Percentiles rank a stretch among this genome's conserved stretches.
Conservation (phyloP, 1,284 basidiomycete genomes). For the Microbotryomycetes sp. region DNA sequence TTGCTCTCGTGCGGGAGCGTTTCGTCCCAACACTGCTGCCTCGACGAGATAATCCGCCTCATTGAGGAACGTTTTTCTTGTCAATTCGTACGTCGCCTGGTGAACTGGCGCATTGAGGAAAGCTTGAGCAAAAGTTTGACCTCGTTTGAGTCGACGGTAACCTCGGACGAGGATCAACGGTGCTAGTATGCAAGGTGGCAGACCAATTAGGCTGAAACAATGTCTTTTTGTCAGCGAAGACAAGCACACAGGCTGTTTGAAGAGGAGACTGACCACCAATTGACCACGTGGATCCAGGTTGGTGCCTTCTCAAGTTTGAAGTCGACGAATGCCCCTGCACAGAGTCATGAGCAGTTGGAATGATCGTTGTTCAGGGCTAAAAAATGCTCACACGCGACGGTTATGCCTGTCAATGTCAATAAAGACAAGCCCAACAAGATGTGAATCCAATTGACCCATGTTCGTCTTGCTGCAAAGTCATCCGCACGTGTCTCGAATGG, state of each 20-base stretch:
- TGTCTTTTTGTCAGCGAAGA: background rate
- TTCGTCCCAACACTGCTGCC: background rate
- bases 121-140: conserved; percentile 9
- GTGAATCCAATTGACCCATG: conserved; percentile 11
- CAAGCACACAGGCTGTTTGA: background rate
- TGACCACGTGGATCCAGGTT: conserved; percentile 6
- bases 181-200: conserved; percentile 2
- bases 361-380: no score
- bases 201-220: conserved; percentile 7
- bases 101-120: conserved; percentile 12
- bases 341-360: background rate
- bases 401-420: conserved; percentile 5
- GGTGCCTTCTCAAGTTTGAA: conserved; percentile 4
- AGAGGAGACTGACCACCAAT: conserved; percentile 7
- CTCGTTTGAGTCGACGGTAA: background rate
- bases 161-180: conserved; percentile 18
- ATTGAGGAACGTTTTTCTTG: conserved; percentile 14
- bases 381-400: conserved; percentile 10
- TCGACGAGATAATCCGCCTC: conserved; percentile 5
- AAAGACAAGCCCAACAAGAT: conserved; percentile 9
- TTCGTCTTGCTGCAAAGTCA: background rate
- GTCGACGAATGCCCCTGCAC: conserved; percentile 6
- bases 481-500: background rate
- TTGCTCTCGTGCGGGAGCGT: conserved; percentile 4
- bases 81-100: background rate